Evolutionary conservation across 306 rosid genomes (phyloP).

Genomic region (Cyclanthera cordifolia): DNA sequence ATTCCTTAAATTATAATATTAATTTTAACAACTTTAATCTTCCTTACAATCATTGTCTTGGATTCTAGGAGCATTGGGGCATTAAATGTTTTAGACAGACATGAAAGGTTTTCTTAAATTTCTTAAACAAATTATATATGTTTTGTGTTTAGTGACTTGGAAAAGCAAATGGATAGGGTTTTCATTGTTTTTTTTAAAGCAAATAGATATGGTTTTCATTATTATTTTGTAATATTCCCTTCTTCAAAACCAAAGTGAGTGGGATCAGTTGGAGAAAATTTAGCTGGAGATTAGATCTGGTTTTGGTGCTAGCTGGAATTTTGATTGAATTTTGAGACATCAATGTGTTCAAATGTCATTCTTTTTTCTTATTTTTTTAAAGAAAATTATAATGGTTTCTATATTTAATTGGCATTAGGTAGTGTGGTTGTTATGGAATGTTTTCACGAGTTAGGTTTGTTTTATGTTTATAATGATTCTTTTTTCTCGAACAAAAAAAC

Average conservation of each 20-base stretch:
- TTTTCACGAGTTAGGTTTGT: background rate
- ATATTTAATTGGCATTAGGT: background rate
- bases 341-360: background rate
- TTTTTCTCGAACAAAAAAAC: no score
- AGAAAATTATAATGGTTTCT: background rate
- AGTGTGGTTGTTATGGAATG: background rate
- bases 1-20: background rate
- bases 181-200: no score
- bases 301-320: slow-evolving; percentile 4
- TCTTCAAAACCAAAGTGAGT: background rate
- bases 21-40: background rate
- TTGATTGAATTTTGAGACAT: background rate
- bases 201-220: no score
- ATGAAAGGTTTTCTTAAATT: background rate
- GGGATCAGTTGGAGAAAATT: background rate
- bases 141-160: slow-evolving; percentile 2
- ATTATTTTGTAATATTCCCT: background rate
- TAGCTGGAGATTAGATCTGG: slow-evolving; percentile 5
- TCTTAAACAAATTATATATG: background rate
- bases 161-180: slow-evolving; percentile 1
- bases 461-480: background rate
- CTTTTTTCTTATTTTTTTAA: background rate
- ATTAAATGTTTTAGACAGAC: background rate
- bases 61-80: background rate
- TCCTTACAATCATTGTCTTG: background rate